Percentiles rank a stretch among this genome's conserved stretches.
Conservation (phyloP, 305 asterid species). For the Fraxinus angustifolia region DNA sequence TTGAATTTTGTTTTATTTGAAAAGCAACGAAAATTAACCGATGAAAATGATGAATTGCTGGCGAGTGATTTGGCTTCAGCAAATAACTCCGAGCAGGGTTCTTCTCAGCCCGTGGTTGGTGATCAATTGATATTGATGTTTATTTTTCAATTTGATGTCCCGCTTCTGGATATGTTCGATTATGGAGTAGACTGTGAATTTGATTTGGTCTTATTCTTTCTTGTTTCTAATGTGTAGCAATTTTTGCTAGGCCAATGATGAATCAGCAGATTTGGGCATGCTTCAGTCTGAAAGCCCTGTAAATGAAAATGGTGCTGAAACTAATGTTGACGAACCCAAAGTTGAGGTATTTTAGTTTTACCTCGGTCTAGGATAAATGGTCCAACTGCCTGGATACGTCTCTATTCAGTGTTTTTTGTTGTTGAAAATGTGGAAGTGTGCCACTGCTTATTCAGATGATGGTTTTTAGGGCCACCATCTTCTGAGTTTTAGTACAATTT, state of each 20-base stretch:
- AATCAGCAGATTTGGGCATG: slow-evolving; percentile 25
- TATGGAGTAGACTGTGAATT: not conserved
- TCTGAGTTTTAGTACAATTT: not conserved
- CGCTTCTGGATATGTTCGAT: slow-evolving; percentile 2
- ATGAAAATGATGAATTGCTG: slow-evolving; percentile 30
- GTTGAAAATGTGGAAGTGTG: not conserved
- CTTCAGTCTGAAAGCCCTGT: slow-evolving; percentile 41
- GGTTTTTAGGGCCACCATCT: not conserved
- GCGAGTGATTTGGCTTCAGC: slow-evolving; percentile 33
- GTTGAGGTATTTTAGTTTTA: slow-evolving; percentile 49
- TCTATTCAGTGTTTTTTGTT: slow-evolving; percentile 14
- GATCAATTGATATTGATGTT: slow-evolving; percentile 24
- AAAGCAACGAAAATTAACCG: slow-evolving; percentile 52
- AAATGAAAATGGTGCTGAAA: slow-evolving; percentile 29
- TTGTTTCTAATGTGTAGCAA: slow-evolving; percentile 25
- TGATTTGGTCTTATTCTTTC: not conserved
- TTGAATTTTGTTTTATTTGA: slow-evolving; percentile 7
- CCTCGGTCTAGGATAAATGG: slow-evolving; percentile 2
- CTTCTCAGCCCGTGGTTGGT: slow-evolving; percentile 34
- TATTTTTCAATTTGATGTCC: not conserved
- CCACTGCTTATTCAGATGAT: not conserved
- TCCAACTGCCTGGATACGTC: not conserved
- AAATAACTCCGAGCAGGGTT: slow-evolving; percentile 29
- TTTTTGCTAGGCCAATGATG: slow-evolving; percentile 45
- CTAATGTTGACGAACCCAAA: slow-evolving; percentile 32